Evolutionary conservation across 345 rosid species (phyloP).

Genomic region (Hibiscus mutabilis): DNA sequence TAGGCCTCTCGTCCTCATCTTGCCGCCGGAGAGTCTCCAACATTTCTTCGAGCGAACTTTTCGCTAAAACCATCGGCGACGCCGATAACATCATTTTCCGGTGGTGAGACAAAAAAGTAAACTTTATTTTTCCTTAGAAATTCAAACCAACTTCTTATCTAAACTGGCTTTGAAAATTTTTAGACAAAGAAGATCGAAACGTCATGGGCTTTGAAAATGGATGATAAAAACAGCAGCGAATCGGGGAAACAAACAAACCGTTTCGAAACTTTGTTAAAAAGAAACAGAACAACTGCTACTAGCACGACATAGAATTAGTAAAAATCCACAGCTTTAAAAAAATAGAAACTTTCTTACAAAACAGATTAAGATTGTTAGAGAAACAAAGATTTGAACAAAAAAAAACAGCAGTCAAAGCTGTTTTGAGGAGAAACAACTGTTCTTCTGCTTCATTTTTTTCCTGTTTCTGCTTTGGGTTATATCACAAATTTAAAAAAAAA

Average conservation of each 20-base stretch:
- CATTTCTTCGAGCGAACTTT: constrained; percentile 96
- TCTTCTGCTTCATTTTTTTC: not conserved
- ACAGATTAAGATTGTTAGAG: constrained; percentile 8
- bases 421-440: not conserved
- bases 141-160: not conserved
- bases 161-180: not conserved
- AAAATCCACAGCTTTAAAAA: not conserved
- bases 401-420: not conserved
- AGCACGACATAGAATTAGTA: not conserved
- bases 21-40: constrained; percentile 67
- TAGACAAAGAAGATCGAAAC: not conserved
- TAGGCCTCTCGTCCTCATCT: constrained; percentile 52
- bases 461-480: not conserved
- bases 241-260: not conserved
- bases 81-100: constrained; percentile 67
- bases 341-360: not conserved
- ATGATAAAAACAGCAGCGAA: not conserved
- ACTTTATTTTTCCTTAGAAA: not conserved
- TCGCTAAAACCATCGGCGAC: constrained; percentile 51
- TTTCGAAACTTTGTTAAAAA: not conserved
- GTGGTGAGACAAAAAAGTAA: not conserved
- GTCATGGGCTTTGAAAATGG: not conserved
- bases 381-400: not conserved
- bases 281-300: constrained; percentile 3
- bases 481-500: not conserved